Evolutionary conservation across 2,329 filamentous ascomycete species (phyloP), one percentile per base, ranked within the genome.

Genomic region (Bipolaris victoriae): DNA sequence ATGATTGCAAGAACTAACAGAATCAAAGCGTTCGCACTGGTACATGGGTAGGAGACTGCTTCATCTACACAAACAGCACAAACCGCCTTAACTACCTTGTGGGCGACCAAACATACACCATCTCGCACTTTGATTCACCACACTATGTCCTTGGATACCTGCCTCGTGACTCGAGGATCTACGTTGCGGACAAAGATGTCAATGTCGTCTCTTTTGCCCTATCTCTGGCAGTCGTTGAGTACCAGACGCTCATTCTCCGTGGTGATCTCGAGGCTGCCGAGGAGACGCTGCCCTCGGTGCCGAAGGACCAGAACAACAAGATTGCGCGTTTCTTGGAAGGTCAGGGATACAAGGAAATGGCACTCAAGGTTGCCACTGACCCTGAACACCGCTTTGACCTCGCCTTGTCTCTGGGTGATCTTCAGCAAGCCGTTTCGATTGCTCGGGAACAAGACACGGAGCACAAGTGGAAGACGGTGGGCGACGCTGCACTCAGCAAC

Each of bases 391-490:
- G 96, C 74, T 98, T 99, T 70, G 95, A 99, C 59, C 85, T 99
- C 20, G 90, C 95, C 0, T 83, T 99, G 31, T 85, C 87, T 3
- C 83, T 99, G 41, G 91, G 89, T 68, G 90, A 95, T 62, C 86
- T 98, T 13, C 86, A 93, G 39, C 90, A 94, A 70, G 94, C 94
- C 0, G 84, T 97, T 3, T 88, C 92, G 58, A 87, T 98, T 49
- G 94, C 95, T 6, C 85, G 88, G 39, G 84, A 90, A 75, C 90
- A 92, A 10, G 90, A 97, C 63, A 90, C 88, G 1, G 95, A 98
- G 76, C 94, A 98, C 80, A 97, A 97, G 79, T 99, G 95, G 95
- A 98, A 98, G 84, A 93, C 88, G 3, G 91, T 99, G 4, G 95
- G 95, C 58, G 95, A 99, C 68, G 90, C 93, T 1, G 95, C 95